phyloP scores from a whole-genome alignment of 345 rosid species.

The Eucalyptus coolabah region DNA sequence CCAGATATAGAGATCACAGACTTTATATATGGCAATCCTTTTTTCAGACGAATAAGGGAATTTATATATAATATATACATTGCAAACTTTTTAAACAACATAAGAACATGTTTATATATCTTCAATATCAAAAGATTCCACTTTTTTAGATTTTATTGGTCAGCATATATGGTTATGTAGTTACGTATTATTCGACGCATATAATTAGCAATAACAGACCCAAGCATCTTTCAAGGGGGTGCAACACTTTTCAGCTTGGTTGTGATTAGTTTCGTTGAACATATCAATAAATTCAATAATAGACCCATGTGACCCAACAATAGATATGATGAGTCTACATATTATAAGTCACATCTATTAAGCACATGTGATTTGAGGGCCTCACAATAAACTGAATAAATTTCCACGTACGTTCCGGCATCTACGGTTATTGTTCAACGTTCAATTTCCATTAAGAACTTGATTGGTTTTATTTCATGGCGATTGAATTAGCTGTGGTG shows the following conservation, averaged over 20 bases:
- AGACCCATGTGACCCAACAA: background rate
- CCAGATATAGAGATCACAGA: accelerated
- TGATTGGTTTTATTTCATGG: background rate
- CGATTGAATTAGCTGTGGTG: background rate
- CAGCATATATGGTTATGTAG: too few relatives aligned
- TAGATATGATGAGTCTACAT: background rate
- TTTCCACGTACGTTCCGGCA: accelerated
- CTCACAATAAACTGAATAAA: background rate
- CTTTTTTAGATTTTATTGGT: background rate
- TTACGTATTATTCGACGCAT: background rate
- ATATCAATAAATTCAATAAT: too few relatives aligned
- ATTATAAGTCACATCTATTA: background rate
- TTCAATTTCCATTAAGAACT: background rate
- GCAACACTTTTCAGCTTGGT: background rate
- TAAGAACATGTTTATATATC: background rate
- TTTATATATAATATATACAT: too few relatives aligned
- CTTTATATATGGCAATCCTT: background rate
- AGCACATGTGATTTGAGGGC: accelerated
- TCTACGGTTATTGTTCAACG: background rate
- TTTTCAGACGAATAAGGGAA: background rate
- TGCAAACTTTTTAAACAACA: background rate
- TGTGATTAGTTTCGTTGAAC: background rate
- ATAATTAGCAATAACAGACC: background rate
- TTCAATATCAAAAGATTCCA: background rate
- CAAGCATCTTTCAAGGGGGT: too few relatives aligned